phyloP scores from a whole-genome alignment of 2,329 filamentous ascomycete species.

The Arachnomyces sp. region DNA sequence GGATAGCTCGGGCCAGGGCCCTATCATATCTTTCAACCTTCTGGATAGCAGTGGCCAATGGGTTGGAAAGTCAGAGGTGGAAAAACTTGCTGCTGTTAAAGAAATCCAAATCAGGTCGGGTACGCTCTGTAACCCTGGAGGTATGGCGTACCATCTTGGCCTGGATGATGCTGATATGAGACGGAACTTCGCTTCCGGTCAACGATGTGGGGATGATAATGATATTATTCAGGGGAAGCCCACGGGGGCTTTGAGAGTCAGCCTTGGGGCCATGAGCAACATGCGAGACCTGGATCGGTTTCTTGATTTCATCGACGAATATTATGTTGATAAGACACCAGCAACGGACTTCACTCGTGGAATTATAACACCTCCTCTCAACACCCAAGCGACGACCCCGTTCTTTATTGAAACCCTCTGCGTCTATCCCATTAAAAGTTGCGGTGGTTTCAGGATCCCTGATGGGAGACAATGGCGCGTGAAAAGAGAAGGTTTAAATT shows the following conservation, averaged over 20 bases:
- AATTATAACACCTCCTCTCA: slow-evolving; percentile 1
- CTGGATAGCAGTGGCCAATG: slow-evolving; percentile 61
- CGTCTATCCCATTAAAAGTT: slow-evolving; percentile 93
- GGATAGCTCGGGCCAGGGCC: slow-evolving; percentile 51
- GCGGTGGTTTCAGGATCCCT: slow-evolving; percentile 69
- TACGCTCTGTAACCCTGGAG: slow-evolving; percentile 85
- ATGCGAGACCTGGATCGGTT: slow-evolving; percentile 65
- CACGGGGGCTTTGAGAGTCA: slow-evolving; percentile 77
- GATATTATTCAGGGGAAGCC: slow-evolving; percentile 79
- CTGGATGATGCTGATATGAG: slow-evolving; percentile 75
- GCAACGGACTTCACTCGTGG: slow-evolving; percentile 13
- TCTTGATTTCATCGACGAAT: slow-evolving; percentile 63
- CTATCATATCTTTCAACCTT: slow-evolving; percentile 79
- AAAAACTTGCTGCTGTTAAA: slow-evolving; percentile 73
- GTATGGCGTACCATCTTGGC: slow-evolving; percentile 64
- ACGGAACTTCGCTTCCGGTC: slow-evolving; percentile 74
- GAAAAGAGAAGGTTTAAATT: slow-evolving; percentile 72
- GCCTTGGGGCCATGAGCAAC: slow-evolving; percentile 85
- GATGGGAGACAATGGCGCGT: slow-evolving; percentile 63
- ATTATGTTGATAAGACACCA: slow-evolving; percentile 45
- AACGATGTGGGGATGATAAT: slow-evolving; percentile 74
- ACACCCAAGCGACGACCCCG: slow-evolving; percentile 10
- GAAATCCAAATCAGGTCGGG: slow-evolving; percentile 81
- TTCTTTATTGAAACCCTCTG: slow-evolving; percentile 58
- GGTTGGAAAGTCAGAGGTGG: slow-evolving; percentile 75